Percentiles rank a stretch among this genome's conserved stretches.
Evolutionary conservation across 2,329 filamentous ascomycete species (phyloP).

Genomic region (Pezicula radicicola): DNA sequence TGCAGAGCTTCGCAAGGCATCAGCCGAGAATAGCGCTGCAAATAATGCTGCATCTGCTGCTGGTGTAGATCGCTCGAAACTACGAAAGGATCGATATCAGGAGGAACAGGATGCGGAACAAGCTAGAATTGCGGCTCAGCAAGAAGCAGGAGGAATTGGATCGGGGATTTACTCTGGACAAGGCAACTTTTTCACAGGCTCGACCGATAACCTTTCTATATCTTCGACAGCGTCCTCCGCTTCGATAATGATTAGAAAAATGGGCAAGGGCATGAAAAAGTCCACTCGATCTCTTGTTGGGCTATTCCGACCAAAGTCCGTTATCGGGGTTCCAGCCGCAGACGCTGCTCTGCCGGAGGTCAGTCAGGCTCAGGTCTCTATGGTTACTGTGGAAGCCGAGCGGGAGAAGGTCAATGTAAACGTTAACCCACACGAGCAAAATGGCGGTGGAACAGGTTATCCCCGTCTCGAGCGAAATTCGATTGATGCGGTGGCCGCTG

Average conservation of each 20-base stretch:
- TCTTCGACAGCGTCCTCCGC: conserved; percentile 87
- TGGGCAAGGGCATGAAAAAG: conserved; percentile 98
- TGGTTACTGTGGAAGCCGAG: conserved; percentile 94
- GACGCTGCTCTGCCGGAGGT: conserved; percentile 65
- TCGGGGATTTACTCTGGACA: conserved; percentile 90
- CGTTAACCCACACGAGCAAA: conserved; percentile 62
- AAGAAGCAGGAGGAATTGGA: conserved; percentile 89
- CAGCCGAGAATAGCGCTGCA: conserved; percentile 54
- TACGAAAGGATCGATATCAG: conserved; percentile 60
- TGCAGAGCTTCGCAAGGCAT: conserved; percentile 79
- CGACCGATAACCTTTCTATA: conserved; percentile 91
- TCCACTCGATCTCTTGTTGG: conserved; percentile 87
- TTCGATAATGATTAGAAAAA: conserved; percentile 94
- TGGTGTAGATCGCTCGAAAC: conserved; percentile 45
- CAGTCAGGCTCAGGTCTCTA: conserved; percentile 82
- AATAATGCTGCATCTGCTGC: conserved; percentile 22
- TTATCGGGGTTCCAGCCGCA: conserved; percentile 72
- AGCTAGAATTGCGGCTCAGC: conserved; percentile 83
- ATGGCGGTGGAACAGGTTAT: conserved; percentile 73
- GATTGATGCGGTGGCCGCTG: conserved; percentile 59
- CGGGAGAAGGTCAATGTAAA: conserved; percentile 77
- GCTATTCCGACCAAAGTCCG: conserved; percentile 90
- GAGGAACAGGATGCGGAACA: conserved; percentile 80
- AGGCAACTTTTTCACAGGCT: conserved; percentile 80
- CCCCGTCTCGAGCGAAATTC: conserved; percentile 83